Conservation (phyloP, 495 filamentous ascomycete genomes). For the Podospora sp. region DNA sequence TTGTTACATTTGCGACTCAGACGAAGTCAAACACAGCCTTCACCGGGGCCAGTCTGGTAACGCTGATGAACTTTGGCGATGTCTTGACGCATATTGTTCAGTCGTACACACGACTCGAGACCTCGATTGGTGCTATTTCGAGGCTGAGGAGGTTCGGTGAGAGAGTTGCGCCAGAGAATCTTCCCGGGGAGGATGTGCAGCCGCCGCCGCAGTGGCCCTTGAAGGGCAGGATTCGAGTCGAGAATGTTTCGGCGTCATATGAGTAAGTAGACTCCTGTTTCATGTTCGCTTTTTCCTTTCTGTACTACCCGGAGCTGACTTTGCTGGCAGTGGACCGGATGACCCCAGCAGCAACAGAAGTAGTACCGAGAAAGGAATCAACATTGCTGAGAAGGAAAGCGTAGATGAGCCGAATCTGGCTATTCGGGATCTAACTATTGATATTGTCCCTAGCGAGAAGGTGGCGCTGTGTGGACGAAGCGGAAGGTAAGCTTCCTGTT, state of each 20-base stretch:
- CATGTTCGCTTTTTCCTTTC: slow-evolving; percentile 12
- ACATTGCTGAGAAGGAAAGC: slow-evolving; percentile 35
- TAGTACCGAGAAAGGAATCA: neutral
- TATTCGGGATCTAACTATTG: slow-evolving; percentile 25
- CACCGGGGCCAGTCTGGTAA: slow-evolving; percentile 37
- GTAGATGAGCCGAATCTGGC: slow-evolving; percentile 19
- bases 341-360: neutral
- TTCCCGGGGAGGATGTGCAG: slow-evolving; percentile 26
- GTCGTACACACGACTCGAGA: slow-evolving; percentile 52
- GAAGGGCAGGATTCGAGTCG: slow-evolving; percentile 28
- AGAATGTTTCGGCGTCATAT: slow-evolving; percentile 31
- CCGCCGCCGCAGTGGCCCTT: slow-evolving; percentile 32
- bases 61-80: slow-evolving; percentile 34
- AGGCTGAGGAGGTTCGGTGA: slow-evolving; percentile 47
- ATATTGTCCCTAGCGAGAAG: slow-evolving; percentile 28
- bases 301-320: neutral
- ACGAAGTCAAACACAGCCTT: slow-evolving; percentile 28
- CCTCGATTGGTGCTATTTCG: slow-evolving; percentile 54
- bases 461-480: slow-evolving; percentile 33
- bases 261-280: neutral
- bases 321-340: neutral
- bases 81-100: slow-evolving; percentile 22
- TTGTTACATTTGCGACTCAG: slow-evolving; percentile 38
- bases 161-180: slow-evolving; percentile 26
- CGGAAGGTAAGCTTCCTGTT: slow-evolving; percentile 20